Evolutionary conservation across 495 filamentous ascomycete genomes (phyloP), one percentile per base, ranked within the genome.

Genomic region (Neurospora tetrasperma): DNA sequence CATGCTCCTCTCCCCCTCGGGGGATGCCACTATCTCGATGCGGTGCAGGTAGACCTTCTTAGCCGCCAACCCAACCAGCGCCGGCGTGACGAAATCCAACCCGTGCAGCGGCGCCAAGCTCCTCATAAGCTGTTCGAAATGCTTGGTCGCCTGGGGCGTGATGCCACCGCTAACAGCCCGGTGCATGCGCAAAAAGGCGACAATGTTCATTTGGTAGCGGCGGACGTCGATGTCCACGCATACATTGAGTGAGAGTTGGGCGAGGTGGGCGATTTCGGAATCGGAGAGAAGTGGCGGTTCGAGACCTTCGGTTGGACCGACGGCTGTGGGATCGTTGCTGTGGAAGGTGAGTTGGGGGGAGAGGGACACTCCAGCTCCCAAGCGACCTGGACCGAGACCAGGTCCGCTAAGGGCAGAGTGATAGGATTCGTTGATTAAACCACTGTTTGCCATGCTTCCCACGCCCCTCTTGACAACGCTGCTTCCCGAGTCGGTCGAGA

Each of bases 41-140:
- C 93, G 89, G 80, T 99, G 96, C 38, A 89, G 86, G 76, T 96
- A 98, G 14, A 97, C 88, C 83, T 98, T 99, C 73, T 87, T 89
- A n/a, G 89, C 89, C 4, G 96, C 96, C 69, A 99, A 83, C 23
- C 85, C 88, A 12, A 97, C 90, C 27, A 99, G 86, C 5, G 93
- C 91, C 1, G 96, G 96, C 3, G 96, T 94, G 4, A 93, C 88
- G 77, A 90, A 98, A 71, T 90, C 87, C 20, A 96, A 82, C 14
- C 90, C 90, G 81, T 98, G 94, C 11, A 99, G 82, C 3, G 92
- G 87, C 20, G 96, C 93, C n/a, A 99, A 86, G 71, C 86, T 88
- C 85, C 85, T 86, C 72, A 88, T 81, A 35, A 97, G 85, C 69
- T 82, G 82, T 69, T 87, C 84, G 71, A 98, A 91, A 74, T 97